A percentile compares a stretch with the other conserved stretches of the same genome.
Conservation (phyloP, 2,329 filamentous ascomycete species). For the Fusarium irregulare region DNA sequence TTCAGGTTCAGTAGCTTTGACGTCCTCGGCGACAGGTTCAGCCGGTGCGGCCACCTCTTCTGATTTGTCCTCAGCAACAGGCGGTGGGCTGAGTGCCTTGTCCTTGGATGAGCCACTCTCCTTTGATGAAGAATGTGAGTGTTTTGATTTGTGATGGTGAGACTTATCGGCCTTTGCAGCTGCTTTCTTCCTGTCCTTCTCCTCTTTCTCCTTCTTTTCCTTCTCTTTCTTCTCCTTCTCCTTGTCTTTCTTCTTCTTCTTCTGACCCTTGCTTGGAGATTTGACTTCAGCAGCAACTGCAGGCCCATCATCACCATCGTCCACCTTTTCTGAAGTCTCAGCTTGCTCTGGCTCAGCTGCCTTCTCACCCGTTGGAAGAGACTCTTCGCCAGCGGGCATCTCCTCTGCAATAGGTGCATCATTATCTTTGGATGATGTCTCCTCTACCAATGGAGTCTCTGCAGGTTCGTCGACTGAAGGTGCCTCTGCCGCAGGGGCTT, state of each 20-base stretch:
- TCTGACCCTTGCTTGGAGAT: constrained; percentile 36
- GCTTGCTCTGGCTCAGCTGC: constrained; percentile 1
- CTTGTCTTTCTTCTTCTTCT: constrained; percentile 54
- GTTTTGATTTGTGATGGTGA: constrained; percentile 39
- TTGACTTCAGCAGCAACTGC: constrained; percentile 21
- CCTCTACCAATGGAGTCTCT: constrained; percentile 6
- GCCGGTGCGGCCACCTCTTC: constrained; percentile 3
- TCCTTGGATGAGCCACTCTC: constrained; percentile 9
- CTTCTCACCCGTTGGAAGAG: background rate
- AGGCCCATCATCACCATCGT: constrained; percentile 24
- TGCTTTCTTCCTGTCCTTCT: constrained; percentile 34
- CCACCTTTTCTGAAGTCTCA: constrained; percentile 13
- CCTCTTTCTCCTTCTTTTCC: constrained; percentile 29
- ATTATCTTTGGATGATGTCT: background rate
- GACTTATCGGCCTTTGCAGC: constrained; percentile 34
- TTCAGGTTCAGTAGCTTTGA: constrained; percentile 10
- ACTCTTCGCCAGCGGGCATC: constrained; percentile 1
- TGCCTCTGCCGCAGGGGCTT: background rate
- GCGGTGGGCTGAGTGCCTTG: background rate
- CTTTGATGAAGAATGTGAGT: constrained; percentile 32
- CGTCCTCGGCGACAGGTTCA: constrained; percentile 9
- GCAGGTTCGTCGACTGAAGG: constrained; percentile 5
- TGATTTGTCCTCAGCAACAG: constrained; percentile 6
- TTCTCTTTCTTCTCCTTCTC: constrained; percentile 32
- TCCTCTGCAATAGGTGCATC: constrained; percentile 5